Base-by-base conservation (phyloP, 1,284 basidiomycete species). In the Moniliophthora roreri region DNA sequence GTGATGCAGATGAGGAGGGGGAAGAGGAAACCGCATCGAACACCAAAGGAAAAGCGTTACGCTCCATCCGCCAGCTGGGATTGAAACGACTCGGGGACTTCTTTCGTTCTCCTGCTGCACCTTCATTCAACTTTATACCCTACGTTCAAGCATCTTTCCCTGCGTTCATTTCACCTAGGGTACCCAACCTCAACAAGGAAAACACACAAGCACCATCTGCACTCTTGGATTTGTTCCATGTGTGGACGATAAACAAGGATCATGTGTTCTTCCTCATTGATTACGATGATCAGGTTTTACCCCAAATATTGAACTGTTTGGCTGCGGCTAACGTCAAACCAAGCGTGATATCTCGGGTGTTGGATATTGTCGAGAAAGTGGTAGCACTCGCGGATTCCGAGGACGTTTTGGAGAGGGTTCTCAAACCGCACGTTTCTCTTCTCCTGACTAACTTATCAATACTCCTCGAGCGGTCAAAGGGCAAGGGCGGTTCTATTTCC, bases 141-240 rank as follows among this genome's bases (percentile, higher is more conserved):
- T 97, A 87, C 69, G 76, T 98, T 59, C 69, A 74, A 0, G 71
- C 78, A 9, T 79, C 88, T 10, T 97, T 94, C 70, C 60, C 75
- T 1, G 72, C 80, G 0, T 82, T 94, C 68, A 89, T 99, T 62
- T 86, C 88, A 0, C 95, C 95, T 0, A 89, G 95, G 16, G 75
- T 99, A 23, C 73, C 82, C 0, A 71, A 75, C 4, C 78, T 99
- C 20, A 85, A 91, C 53, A 75, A 76, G 45, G 96, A 99, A 70
- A 98, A 95, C 63, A 93, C 91, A 0, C 96, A 99, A 69, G 82
- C 92, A 0, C 94, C 95, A 0, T 96, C 95, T 0, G 88, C 93
- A 0, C 76, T 98, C 24, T 76, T 99, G 38, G 93, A 97, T 34
- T 77, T 99, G 1, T 90, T 98, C 68, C 81, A 87, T 55, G 76